A percentile compares a stretch with the other conserved stretches of the same genome.
These are phyloP conservation scores for Verticillium klebahnii DNA, from an alignment of 2,329 filamentous ascomycete genomes.

Conservation along the genomic window DNA sequence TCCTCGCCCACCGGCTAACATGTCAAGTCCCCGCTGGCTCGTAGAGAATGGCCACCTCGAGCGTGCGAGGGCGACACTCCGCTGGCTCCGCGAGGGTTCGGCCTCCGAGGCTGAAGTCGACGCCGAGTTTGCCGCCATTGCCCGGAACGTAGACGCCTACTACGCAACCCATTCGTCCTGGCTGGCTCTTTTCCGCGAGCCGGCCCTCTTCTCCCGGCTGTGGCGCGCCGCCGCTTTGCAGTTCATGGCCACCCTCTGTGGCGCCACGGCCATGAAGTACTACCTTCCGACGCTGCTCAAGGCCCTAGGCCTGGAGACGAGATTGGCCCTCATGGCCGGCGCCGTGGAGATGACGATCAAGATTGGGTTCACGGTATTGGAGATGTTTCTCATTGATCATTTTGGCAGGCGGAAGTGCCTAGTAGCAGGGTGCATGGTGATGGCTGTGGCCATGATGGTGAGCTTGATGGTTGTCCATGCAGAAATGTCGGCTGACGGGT, in stretches of 20 bases:
- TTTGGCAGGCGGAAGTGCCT: constrained; percentile 45
- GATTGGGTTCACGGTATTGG: constrained; percentile 50
- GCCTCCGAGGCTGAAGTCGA: constrained; percentile 29
- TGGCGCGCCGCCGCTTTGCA: constrained; percentile 54
- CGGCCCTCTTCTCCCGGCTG: constrained; percentile 43
- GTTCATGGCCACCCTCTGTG: constrained; percentile 58
- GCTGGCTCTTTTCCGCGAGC: constrained; percentile 44
- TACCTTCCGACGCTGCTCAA: constrained; percentile 51
- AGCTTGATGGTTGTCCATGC: constrained; percentile 9
- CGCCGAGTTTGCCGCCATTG: constrained; percentile 41
- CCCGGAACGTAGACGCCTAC: constrained; percentile 34
- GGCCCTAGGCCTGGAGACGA: constrained; percentile 42
- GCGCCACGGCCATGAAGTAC: constrained; percentile 56
- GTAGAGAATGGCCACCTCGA: constrained; percentile 42
- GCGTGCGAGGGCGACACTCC: constrained; percentile 36
- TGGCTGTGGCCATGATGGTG: constrained; percentile 50
- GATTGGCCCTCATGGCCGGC: constrained; percentile 45
- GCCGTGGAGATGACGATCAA: constrained; percentile 55
- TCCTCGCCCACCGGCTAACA: constrained; percentile 1
- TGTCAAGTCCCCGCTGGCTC: constrained; percentile 50
- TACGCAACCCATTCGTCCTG: constrained; percentile 29
- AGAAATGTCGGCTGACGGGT: neutral
- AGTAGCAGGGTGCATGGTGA: constrained; percentile 42
- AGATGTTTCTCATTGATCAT: constrained; percentile 52
- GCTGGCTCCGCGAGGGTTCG: constrained; percentile 44